A percentile compares a stretch with the other conserved stretches of the same genome.
phyloP scores from a whole-genome alignment of 805 yeast genomes.

The Lachancea dasiensis region DNA sequence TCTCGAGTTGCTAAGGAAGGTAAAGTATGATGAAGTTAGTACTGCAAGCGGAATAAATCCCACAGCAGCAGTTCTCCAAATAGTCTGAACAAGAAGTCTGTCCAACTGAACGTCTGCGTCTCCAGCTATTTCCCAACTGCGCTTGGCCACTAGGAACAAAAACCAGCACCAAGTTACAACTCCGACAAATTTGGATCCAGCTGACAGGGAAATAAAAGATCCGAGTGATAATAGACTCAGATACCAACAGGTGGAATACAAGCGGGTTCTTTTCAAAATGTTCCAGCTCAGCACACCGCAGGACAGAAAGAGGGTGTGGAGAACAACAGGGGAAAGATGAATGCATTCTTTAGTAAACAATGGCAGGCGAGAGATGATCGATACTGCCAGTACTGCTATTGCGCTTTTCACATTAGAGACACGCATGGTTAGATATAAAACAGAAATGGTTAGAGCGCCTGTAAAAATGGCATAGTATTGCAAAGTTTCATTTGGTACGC shows the following conservation, averaged over 20 bases:
- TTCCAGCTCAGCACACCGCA: conserved; percentile 48
- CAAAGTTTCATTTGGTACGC: conserved; percentile 4
- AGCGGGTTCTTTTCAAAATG: conserved; percentile 40
- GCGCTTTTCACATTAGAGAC: conserved; percentile 36
- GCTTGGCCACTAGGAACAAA: conserved; percentile 39
- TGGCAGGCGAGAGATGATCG: conserved; percentile 18
- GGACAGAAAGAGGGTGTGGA: conserved; percentile 41
- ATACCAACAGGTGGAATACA: conserved; percentile 49
- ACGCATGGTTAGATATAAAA: conserved; percentile 19
- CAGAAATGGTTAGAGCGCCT: conserved; percentile 13
- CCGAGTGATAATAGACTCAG: conserved; percentile 44
- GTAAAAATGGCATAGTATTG: conserved; percentile 14
- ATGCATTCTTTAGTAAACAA: conserved; percentile 16
- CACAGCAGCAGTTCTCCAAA: conserved; percentile 38
- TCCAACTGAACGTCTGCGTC: conserved; percentile 48
- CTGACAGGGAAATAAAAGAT: conserved; percentile 46
- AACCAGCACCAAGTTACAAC: conserved; percentile 63
- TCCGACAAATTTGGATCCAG: conserved; percentile 69
- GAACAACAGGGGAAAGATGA: conserved; percentile 32
- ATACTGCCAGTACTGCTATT: conserved; percentile 34
- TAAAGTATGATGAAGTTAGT: conserved; percentile 56
- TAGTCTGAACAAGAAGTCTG: conserved; percentile 37
- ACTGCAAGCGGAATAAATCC: conserved; percentile 51
- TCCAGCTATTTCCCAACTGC: conserved; percentile 65
- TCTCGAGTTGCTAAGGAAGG: conserved; percentile 30